These are phyloP conservation scores for Garcia nutans DNA, from an alignment of 345 rosid species.

Conservation along the genomic window DNA sequence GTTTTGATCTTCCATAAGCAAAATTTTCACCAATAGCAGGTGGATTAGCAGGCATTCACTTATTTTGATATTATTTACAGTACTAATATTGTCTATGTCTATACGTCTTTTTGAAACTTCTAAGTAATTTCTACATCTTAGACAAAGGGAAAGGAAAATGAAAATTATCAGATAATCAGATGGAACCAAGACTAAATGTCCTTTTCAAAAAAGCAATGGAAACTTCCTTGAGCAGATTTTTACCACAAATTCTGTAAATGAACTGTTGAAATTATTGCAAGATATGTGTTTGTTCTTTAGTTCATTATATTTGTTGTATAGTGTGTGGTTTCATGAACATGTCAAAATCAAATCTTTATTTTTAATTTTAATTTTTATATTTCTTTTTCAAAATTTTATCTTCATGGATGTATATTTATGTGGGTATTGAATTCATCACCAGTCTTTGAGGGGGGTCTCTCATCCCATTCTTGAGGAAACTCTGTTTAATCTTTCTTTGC, in stretches of 20 bases:
- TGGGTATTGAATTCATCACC: neutral
- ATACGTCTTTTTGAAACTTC: neutral
- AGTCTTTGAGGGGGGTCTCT: neutral
- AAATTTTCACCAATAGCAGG: too few relatives aligned
- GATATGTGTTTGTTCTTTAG: neutral
- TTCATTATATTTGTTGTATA: neutral
- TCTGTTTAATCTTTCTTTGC: neutral
- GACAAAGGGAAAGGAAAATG: neutral
- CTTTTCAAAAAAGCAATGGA: neutral
- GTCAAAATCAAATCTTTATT: neutral
- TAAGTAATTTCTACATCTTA: constrained; percentile 2
- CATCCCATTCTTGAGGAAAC: neutral
- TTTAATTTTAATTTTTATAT: neutral
- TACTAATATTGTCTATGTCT: neutral
- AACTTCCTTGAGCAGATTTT: neutral
- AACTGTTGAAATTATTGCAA: neutral
- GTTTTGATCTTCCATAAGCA: too few relatives aligned
- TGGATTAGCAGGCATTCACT: too few relatives aligned
- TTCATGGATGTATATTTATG: neutral
- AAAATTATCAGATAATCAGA: too few relatives aligned
- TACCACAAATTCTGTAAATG: neutral
- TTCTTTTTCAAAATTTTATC: neutral
- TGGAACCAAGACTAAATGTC: neutral
- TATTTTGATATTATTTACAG: neutral
- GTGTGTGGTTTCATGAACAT: neutral